phyloP scores from a whole-genome alignment of 768 basidiomycete species.

The Inosperma sp. region DNA sequence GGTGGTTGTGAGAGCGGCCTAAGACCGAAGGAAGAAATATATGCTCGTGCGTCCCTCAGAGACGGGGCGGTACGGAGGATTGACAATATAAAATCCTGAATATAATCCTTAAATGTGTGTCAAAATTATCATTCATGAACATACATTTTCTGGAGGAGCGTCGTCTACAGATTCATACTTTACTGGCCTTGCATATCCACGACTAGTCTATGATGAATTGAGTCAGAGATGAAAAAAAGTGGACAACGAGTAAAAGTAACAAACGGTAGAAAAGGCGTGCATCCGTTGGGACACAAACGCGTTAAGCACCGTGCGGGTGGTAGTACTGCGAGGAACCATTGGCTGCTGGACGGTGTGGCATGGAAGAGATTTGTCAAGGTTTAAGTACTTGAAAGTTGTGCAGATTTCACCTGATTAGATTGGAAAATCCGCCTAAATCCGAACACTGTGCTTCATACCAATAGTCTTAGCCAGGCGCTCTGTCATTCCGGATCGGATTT shows the following conservation, averaged over 20 bases:
- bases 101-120: no score
- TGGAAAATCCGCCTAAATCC: constrained; percentile 12
- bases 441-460: constrained; percentile 10
- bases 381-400: constrained; percentile 21
- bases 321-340: constrained; percentile 38
- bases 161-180: constrained; percentile 38
- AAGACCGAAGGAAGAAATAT: constrained; percentile 86
- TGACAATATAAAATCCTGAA: constrained; percentile 92
- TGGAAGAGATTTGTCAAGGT: constrained; percentile 22
- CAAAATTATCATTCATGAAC: no score
- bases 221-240: constrained; percentile 6
- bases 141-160: constrained; percentile 48
- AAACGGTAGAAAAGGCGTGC: constrained; percentile 56
- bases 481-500: no score
- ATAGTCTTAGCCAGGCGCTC: no score
- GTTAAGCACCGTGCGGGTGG: constrained; percentile 30
- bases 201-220: constrained; percentile 36
- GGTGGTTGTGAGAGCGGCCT: constrained; percentile 41
- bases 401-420: constrained; percentile 31
- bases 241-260: constrained; percentile 22
- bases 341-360: constrained; percentile 9
- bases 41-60: constrained; percentile 82
- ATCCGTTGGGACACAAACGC: constrained; percentile 34
- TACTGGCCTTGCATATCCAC: constrained; percentile 27
- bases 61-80: constrained; percentile 93